Evolutionary conservation across 169 alveolate genomes (phyloP).

Genomic region (Plasmodium adleri): DNA sequence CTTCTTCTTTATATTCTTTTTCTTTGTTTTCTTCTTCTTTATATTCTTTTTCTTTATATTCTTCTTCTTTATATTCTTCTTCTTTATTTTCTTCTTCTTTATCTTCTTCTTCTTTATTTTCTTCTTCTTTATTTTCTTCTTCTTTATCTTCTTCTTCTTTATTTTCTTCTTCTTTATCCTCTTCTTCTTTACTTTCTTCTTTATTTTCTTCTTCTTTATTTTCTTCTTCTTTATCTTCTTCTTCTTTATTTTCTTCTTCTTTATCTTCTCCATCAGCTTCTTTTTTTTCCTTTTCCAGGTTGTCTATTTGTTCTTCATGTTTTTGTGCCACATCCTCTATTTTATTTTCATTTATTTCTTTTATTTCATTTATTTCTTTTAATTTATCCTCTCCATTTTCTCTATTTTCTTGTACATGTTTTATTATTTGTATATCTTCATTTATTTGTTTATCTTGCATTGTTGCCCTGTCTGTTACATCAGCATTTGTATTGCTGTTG

Average conservation of each 20-base stretch:
- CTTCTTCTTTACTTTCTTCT: background rate
- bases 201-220: background rate
- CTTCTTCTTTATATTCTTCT: background rate
- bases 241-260: background rate
- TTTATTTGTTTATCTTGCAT: background rate
- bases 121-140: slow-evolving; percentile 5
- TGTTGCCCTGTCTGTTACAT: background rate
- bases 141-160: background rate
- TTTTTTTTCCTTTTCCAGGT: background rate
- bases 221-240: background rate
- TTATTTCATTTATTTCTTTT: background rate
- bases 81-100: background rate
- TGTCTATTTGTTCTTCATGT: background rate
- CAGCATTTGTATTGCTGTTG: background rate
- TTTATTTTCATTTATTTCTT: background rate
- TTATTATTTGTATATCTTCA: background rate
- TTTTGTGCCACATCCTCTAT: background rate
- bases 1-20: background rate
- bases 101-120: background rate
- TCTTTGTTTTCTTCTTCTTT: slow-evolving; percentile 22
- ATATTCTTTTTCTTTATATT: background rate
- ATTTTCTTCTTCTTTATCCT: background rate
- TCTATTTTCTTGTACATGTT: background rate
- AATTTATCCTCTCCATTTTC: background rate
- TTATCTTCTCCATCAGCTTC: background rate